Evolutionary conservation across 2,329 filamentous ascomycete genomes (phyloP), one percentile per base, ranked within the genome.

Genomic region (Fusarium coicis): DNA sequence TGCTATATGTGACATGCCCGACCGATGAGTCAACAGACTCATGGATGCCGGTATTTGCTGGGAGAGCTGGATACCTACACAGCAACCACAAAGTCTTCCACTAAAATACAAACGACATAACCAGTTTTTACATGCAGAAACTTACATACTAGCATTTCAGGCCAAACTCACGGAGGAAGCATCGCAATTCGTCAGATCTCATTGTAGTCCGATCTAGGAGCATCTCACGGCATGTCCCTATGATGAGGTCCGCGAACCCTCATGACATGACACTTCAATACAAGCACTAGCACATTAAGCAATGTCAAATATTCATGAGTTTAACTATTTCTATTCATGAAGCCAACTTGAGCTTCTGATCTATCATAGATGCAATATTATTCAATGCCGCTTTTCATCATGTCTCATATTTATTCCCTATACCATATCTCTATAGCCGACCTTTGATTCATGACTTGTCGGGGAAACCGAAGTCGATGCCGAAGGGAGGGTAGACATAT

Each of bases 401-500:
- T 54, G 43, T 37, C 32, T 62, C 50, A 61, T 71, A 10, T 19
- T 50, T 37, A 46, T 42, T 44, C 28, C 44, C 26, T 42, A 40
- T 34, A 30, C 36, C 34, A 50, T 43, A n/a, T 36, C 37, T 10
- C 46, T 62, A 74, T 34, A 74, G 19, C 26, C 72, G 64, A 44
- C 65, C 62, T 44, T 75, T 79, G 55, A 72, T 78, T 70, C 68
- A 77, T 47, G 75, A 76, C 86, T 92, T 92, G 79, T 93, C 92
- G n/a, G 91, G 91, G 84, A 93, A 93, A 4, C 91, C 91, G 80
- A 93, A 91, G 77, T 91, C 85, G 54, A 92, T 82, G 6, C 90
- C 90, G 77, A 93, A 93, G 2, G 90, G 88, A 73, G 92, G 92
- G 80, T 91, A 93, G 39, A 93, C 90, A 70, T 89, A 93, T 75